A percentile compares a stretch with the other conserved stretches of the same genome.
These are phyloP conservation scores for Ophiocordyceps camponoti-rufipedis DNA, from an alignment of 2,329 filamentous ascomycete genomes.

Conservation along the genomic window DNA sequence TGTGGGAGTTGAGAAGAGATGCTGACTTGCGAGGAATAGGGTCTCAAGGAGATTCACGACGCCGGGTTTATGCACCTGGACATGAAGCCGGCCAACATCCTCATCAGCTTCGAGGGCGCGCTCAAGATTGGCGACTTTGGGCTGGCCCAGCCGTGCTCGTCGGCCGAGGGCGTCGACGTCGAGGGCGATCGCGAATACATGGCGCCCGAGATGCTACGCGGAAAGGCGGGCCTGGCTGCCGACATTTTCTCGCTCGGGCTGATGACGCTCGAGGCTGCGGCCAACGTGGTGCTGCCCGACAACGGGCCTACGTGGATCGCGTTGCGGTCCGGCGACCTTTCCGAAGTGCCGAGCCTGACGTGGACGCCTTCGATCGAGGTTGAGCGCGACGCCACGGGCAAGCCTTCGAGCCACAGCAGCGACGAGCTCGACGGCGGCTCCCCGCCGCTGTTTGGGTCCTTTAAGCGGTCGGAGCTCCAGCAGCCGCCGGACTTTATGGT, in stretches of 20 bases:
- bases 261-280: slow-evolving; percentile 86
- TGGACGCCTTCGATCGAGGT: slow-evolving; percentile 57
- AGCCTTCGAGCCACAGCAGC: slow-evolving; percentile 16
- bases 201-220: slow-evolving; percentile 76
- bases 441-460: slow-evolving; percentile 21
- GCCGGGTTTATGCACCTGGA: slow-evolving; percentile 74
- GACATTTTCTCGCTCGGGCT: slow-evolving; percentile 90
- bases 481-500: slow-evolving; percentile 78
- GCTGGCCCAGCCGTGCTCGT: slow-evolving; percentile 63
- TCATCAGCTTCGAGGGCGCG: slow-evolving; percentile 64
- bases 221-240: slow-evolving; percentile 73
- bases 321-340: slow-evolving; percentile 74
- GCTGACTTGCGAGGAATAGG: slow-evolving; percentile 29
- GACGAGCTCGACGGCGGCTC: slow-evolving; percentile 13
- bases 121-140: slow-evolving; percentile 81
- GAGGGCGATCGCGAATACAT: slow-evolving; percentile 96
- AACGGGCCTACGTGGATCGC: slow-evolving; percentile 86
- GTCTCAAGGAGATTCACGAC: slow-evolving; percentile 77
- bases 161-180: slow-evolving; percentile 57
- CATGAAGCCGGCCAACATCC: slow-evolving; percentile 68
- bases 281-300: slow-evolving; percentile 83
- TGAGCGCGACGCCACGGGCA: slow-evolving; percentile 51
- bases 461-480: slow-evolving; percentile 29
- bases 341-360: slow-evolving; percentile 73
- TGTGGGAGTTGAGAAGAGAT: neutral